A percentile compares a stretch with the other conserved stretches of the same genome.
Evolutionary conservation across 768 basidiomycete species (phyloP).

Genomic region (Agaricus blazei): DNA sequence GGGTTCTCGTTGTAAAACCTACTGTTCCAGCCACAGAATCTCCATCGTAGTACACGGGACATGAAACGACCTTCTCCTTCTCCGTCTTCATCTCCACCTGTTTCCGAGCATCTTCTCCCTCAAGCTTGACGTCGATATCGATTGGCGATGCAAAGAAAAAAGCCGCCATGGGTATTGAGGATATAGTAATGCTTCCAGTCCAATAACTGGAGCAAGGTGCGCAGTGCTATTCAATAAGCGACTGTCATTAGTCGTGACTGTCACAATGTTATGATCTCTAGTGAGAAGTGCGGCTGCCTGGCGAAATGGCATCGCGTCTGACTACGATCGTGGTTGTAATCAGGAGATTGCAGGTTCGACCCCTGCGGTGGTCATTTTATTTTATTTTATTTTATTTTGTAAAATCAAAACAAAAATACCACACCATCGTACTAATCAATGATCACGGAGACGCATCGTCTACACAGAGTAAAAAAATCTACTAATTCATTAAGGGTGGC

Average conservation of each 20-base stretch:
- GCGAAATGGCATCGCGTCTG: constrained; percentile 95
- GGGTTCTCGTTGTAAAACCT: not conserved
- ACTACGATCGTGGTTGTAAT: constrained; percentile 60
- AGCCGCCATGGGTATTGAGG: constrained; percentile 54
- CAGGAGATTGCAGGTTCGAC: constrained; percentile 94
- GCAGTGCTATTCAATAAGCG: no score
- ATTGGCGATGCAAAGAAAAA: constrained; percentile 92
- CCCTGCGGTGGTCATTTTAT: constrained; percentile 72
- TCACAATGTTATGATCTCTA: not conserved
- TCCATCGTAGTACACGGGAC: constrained; percentile 94
- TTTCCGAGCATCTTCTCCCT: constrained; percentile 82
- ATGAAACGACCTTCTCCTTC: constrained; percentile 79
- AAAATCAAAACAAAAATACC: not conserved
- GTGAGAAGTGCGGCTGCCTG: constrained; percentile 57
- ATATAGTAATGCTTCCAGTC: not conserved
- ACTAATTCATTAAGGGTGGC: no score
- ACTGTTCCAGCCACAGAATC: constrained; percentile 90
- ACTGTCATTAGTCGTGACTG: not conserved
- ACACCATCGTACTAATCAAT: no score
- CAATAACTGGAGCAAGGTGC: not conserved
- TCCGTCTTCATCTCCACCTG: constrained; percentile 87
- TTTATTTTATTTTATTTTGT: not conserved
- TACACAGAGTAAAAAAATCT: no score
- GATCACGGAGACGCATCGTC: no score
- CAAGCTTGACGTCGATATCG: constrained; percentile 86